These are phyloP conservation scores for Allodekkera sacchari DNA, from an alignment of 805 yeast species.

Conservation along the genomic window DNA sequence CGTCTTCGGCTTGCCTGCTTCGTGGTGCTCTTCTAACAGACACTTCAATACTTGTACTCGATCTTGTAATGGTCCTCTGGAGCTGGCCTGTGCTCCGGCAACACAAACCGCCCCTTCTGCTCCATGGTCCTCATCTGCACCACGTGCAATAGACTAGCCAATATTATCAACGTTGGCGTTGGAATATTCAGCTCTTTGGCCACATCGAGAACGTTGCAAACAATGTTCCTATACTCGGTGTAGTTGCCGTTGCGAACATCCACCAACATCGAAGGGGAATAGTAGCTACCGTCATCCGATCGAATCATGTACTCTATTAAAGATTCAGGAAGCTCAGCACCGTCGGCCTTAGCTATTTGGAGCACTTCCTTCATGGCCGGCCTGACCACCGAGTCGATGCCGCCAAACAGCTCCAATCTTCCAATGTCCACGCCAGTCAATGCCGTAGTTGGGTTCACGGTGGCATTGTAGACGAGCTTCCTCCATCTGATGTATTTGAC, in stretches of 20 bases:
- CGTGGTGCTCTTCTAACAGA: too few relatives aligned
- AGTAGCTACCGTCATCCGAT: conserved; percentile 31
- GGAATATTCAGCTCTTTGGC: conserved; percentile 22
- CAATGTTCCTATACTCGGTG: conserved; percentile 34
- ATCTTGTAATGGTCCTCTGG: conserved; percentile 15
- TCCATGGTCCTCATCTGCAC: conserved; percentile 27
- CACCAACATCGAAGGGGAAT: conserved; percentile 41
- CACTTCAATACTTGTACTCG: conserved; percentile 4
- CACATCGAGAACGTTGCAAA: conserved; percentile 32
- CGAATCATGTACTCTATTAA: conserved; percentile 30
- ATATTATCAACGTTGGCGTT: conserved; percentile 22
- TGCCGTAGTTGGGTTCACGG: conserved; percentile 37
- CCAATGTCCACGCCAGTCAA: conserved; percentile 34
- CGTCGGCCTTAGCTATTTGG: conserved; percentile 40
- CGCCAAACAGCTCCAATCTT: conserved; percentile 23
- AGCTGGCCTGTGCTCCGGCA: conserved; percentile 25
- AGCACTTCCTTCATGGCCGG: conserved; percentile 39
- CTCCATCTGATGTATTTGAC: conserved; percentile 36
- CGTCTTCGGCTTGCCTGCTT: too few relatives aligned
- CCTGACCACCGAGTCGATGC: conserved; percentile 18
- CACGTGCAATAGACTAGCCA: conserved; percentile 21
- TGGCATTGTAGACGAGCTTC: conserved; percentile 39
- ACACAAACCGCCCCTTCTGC: conserved; percentile 16
- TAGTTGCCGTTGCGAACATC: conserved; percentile 34
- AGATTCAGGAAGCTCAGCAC: conserved; percentile 28